Percentiles rank a stretch among this genome's conserved stretches.
These are phyloP conservation scores for Didymella pinodella DNA, from an alignment of 2,329 filamentous ascomycete genomes.

Conservation along the genomic window DNA sequence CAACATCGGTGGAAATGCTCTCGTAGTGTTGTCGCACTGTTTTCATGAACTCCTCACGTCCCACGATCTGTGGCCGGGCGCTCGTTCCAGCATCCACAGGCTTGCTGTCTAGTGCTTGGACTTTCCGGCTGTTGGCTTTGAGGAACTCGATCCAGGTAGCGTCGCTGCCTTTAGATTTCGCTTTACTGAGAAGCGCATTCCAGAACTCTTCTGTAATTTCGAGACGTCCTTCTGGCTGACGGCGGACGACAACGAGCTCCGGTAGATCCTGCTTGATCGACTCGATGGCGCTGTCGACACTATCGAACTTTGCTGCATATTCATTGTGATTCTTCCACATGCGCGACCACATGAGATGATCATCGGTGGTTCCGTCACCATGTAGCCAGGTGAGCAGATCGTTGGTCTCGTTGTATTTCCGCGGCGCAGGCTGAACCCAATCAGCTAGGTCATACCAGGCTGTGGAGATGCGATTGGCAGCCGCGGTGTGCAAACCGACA, in stretches of 20 bases:
- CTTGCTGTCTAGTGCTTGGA: slow-evolving; percentile 39
- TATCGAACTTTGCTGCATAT: slow-evolving; percentile 22
- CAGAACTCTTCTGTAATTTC: slow-evolving; percentile 70
- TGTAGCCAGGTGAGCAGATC: slow-evolving; percentile 7
- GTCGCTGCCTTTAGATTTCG: slow-evolving; percentile 57
- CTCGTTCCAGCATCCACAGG: slow-evolving; percentile 15
- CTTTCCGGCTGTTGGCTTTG: slow-evolving; percentile 57
- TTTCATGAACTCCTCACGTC: slow-evolving; percentile 59
- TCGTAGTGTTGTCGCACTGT: slow-evolving; percentile 39
- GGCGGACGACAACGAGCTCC: slow-evolving; percentile 63
- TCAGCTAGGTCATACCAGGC: slow-evolving; percentile 26
- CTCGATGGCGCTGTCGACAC: slow-evolving; percentile 25
- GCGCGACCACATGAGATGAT: slow-evolving; percentile 30
- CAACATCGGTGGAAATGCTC: slow-evolving; percentile 30
- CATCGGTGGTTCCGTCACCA: slow-evolving; percentile 17
- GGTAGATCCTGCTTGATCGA: slow-evolving; percentile 57
- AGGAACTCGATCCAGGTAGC: slow-evolving; percentile 63
- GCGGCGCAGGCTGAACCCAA: slow-evolving; percentile 25
- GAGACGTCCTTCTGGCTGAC: slow-evolving; percentile 60
- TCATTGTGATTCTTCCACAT: slow-evolving; percentile 26
- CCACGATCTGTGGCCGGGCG: slow-evolving; percentile 44
- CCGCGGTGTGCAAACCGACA: slow-evolving; percentile 23
- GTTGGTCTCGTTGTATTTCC: slow-evolving; percentile 11
- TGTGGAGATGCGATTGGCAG: slow-evolving; percentile 26
- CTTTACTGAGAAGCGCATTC: slow-evolving; percentile 66